Conservation (phyloP, 2,329 filamentous ascomycete genomes). For the Talaromyces sp. region DNA sequence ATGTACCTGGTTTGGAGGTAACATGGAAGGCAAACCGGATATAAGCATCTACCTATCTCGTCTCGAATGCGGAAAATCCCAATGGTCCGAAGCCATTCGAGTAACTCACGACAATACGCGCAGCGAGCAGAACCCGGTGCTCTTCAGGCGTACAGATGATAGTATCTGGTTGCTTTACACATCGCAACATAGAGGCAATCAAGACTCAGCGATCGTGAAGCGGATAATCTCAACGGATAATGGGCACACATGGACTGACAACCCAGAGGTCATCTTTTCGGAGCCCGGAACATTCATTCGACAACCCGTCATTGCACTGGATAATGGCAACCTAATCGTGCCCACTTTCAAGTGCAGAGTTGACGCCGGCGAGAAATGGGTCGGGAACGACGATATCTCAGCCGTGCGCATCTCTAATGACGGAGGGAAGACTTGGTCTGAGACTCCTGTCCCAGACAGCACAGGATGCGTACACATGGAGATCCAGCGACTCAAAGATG, state of each 20-base stretch:
- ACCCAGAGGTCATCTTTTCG: conserved; percentile 33
- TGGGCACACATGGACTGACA: conserved; percentile 39
- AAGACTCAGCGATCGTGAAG: conserved; percentile 44
- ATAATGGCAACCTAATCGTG: conserved; percentile 42
- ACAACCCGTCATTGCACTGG: conserved; percentile 42
- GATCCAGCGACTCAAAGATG: conserved; percentile 32
- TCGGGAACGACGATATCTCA: conserved; percentile 48
- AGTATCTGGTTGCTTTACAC: conserved; percentile 48
- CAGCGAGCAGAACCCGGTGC: conserved; percentile 49
- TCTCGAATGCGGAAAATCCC: conserved; percentile 28
- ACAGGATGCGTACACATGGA: conserved; percentile 49
- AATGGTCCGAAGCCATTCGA: conserved; percentile 38
- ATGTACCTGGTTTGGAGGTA: conserved; percentile 49
- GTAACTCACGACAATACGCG: conserved; percentile 42
- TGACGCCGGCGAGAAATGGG: conserved; percentile 43
- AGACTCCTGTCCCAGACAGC: conserved; percentile 39
- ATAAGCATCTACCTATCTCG: conserved; percentile 48
- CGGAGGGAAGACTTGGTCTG: conserved; percentile 42
- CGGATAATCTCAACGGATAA: conserved; percentile 38
- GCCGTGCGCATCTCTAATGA: conserved; percentile 41
- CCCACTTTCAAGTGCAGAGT: conserved; percentile 48
- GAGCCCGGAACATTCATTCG: conserved; percentile 44
- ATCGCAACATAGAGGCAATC: conserved; percentile 47
- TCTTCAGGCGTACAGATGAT: conserved; percentile 41
- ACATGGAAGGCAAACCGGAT: conserved; percentile 47